These are phyloP conservation scores for Phanerochaete sordida DNA, from an alignment of 768 basidiomycete species.

Conservation along the genomic window DNA sequence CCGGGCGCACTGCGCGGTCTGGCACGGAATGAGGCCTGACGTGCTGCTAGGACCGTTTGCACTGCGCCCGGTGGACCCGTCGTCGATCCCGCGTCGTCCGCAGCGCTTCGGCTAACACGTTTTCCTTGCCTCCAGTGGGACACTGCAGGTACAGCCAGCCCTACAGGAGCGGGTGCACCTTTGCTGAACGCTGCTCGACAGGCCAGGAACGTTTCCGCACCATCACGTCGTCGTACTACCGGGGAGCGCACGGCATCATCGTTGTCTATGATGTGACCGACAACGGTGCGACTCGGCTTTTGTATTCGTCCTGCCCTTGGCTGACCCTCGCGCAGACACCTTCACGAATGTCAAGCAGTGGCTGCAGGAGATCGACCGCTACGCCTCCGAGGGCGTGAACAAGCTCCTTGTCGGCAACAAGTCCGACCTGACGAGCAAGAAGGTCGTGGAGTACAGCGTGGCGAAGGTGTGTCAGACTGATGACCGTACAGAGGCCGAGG, in stretches of 20 bases:
- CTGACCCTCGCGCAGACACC: conserved; percentile 54
- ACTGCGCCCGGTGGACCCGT: not conserved
- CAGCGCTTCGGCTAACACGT: not conserved
- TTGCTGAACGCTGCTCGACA: conserved; percentile 24
- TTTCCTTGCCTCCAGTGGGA: conserved; percentile 71
- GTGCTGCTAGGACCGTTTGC: not conserved
- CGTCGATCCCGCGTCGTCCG: conserved; percentile 19
- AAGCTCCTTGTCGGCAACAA: conserved; percentile 99
- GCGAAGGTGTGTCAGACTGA: conserved; percentile 62
- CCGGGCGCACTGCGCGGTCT: not conserved
- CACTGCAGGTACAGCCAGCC: conserved; percentile 70
- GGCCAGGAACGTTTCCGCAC: conserved; percentile 99
- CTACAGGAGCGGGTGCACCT: not conserved
- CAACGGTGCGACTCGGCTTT: conserved; percentile 53
- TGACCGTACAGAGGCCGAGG: not conserved
- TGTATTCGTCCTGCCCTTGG: not conserved
- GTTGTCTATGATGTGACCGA: conserved; percentile 99
- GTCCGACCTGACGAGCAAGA: conserved; percentile 96
- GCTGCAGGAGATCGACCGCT: conserved; percentile 90
- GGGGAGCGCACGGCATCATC: conserved; percentile 97
- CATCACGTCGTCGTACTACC: conserved; percentile 98
- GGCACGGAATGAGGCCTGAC: not conserved
- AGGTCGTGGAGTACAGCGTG: conserved; percentile 86
- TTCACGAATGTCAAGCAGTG: conserved; percentile 96
- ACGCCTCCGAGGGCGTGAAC: conserved; percentile 98